These are phyloP conservation scores for Mortierella sp. DNA, from an alignment of 371 early-diverging fungal species.

Conservation along the genomic window DNA sequence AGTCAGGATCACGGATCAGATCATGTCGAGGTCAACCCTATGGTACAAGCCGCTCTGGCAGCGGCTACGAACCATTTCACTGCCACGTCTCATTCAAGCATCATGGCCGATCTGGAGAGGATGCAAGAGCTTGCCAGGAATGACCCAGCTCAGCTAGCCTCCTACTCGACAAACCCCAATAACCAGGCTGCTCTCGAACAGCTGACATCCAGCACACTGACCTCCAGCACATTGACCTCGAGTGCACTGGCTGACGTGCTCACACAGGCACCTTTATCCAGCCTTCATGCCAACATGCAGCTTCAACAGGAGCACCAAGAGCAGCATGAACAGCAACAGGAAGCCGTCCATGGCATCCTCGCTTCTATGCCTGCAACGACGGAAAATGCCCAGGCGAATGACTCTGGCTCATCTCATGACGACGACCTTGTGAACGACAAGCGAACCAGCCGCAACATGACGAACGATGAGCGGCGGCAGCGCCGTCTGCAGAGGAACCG, in stretches of 20 bases:
- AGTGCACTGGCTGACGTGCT: conserved; percentile 52
- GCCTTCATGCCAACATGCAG: conserved; percentile 36
- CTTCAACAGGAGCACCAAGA: conserved; percentile 26
- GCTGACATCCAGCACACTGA: conserved; percentile 48
- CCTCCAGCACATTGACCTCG: no score
- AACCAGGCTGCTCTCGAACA: conserved; percentile 53
- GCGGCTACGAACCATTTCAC: conserved; percentile 26
- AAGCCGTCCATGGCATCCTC: conserved; percentile 37
- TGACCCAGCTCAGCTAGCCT: conserved; percentile 49
- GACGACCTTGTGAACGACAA: conserved; percentile 37
- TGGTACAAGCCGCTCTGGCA: conserved; percentile 18
- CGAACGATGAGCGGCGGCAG: conserved; percentile 80
- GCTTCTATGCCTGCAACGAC: conserved; percentile 18
- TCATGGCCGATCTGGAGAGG: conserved; percentile 51
- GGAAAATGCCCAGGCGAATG: conserved; percentile 15
- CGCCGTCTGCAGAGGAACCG: conserved; percentile 81
- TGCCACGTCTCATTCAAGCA: conserved; percentile 38
- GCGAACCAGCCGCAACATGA: conserved; percentile 58
- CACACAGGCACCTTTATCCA: conserved; percentile 35
- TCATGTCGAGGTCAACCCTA: conserved; percentile 11
- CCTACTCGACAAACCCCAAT: conserved; percentile 51
- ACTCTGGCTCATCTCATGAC: conserved; percentile 33
- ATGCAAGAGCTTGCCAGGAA: conserved; percentile 51
- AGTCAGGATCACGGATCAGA: neutral
- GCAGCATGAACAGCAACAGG: conserved; percentile 33